Evolutionary conservation across 345 rosid genomes (phyloP), one percentile per base, ranked within the genome.

Genomic region (Hibiscus syriacus): DNA sequence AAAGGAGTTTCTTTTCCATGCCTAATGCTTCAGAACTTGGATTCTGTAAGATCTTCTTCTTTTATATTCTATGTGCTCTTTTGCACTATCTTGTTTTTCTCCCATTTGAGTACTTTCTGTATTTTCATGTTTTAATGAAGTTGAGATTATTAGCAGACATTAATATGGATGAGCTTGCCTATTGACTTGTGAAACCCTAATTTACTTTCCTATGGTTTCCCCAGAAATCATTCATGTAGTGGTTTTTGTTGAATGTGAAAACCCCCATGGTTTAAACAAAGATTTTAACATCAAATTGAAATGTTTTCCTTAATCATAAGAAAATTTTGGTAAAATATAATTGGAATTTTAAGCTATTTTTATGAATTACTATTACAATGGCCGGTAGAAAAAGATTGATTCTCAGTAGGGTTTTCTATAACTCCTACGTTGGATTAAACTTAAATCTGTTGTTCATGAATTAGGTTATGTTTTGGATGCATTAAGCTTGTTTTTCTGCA

Each of bases 21-120:
- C 41, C 12, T 38, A 13, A 38, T 38, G 12, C 41, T 8, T 38
- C 41, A 38, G 41, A 61, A 12, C 14, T 62, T 67, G 71, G 80
- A 67, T 79, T 73, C 62, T 59, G 66, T 69, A 26, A 72, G 79
- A 30, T 72, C 60, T 58, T 70, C 46, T 60, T 38, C 38, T 38
- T n/a, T 9, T 38, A 38, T 38, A 46, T 46, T 46, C 16, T 5
- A 46, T 64, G 43, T 16, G 13, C 13, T 46, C 1, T 50, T 4
- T 19, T 69, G n/a, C 29, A 23, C 50, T 22, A 62, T 39, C 41
- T 38, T 11, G 34, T 38, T 61, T 61, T 34, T 34, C 16, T 17
- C 27, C 26, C 38, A 34, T 39, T 59, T 61, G 17, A 60, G n/a
- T 59, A 59, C 22, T n/a, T 56, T 65, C 36, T 19, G 53, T 49